phyloP scores from a whole-genome alignment of 306 rosid genomes.

The Vicia sativa region DNA sequence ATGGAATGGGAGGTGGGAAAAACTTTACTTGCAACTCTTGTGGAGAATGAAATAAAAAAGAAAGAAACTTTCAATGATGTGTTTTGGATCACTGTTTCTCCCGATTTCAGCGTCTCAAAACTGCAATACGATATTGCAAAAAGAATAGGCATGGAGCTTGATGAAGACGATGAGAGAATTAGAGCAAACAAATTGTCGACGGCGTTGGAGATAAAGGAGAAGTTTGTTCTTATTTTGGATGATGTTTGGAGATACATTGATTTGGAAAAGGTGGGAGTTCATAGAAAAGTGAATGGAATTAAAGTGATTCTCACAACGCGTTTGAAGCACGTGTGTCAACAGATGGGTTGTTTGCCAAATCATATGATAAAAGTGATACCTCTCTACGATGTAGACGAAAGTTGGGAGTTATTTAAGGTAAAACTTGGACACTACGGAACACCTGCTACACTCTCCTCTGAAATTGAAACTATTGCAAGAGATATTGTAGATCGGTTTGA shows the following conservation, averaged over 20 bases:
- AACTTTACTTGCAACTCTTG: constrained; percentile 34
- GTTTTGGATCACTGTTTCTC: constrained; percentile 40
- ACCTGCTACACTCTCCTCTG: neutral
- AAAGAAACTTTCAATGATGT: constrained; percentile 3
- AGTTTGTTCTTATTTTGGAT: constrained; percentile 38
- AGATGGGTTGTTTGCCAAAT: neutral
- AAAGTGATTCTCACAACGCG: constrained; percentile 42
- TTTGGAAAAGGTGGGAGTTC: constrained; percentile 38
- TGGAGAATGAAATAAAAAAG: constrained; percentile 24
- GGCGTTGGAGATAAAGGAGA: neutral
- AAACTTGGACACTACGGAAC: constrained; percentile 4
- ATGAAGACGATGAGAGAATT: constrained; percentile 3
- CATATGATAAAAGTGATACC: neutral
- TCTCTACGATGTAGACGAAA: neutral
- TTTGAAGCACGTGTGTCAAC: constrained; percentile 34
- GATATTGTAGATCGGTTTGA: fast-evolving
- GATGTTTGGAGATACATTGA: constrained; percentile 42
- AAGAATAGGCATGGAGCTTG: constrained; percentile 17
- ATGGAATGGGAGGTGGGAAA: constrained; percentile 53
- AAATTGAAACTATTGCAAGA: neutral
- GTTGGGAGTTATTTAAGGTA: constrained; percentile 30
- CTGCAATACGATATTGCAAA: constrained; percentile 36
- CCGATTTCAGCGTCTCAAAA: constrained; percentile 1
- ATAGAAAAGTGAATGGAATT: neutral
- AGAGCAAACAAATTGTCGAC: constrained; percentile 10